Base-by-base conservation (phyloP, 106 monocot species). In the Narthecium ossifragum region DNA sequence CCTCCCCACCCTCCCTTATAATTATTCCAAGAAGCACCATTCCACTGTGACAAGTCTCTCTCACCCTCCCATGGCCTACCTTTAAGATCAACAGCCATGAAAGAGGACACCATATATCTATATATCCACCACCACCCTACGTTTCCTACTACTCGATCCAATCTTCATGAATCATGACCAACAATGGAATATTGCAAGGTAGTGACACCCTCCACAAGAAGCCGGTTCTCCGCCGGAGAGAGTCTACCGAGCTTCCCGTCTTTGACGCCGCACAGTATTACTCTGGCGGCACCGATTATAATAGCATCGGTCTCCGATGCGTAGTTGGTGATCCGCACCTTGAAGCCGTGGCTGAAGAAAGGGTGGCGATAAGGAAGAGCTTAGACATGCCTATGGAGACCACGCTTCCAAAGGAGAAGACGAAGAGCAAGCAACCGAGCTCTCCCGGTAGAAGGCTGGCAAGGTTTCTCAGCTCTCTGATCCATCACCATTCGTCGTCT, bases 391-490 rank as follows among this genome's bases (percentile, higher is more conserved):
- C 43, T 14, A 31, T 48, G 49, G 15, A 33, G 12, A 31, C 8
- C 8, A 31, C 21, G 30, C 17, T 10, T n/a, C 17, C 28, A 9
- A 37, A 54, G n/a, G 26, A 73, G 38, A 48, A 64, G 26, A 13
- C 15, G 41, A 73, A 55, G 28, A 1, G 21, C 10, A 48, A 59
- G 55, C 61, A 56, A 32, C 68, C 68, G 1, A 33, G 1, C 56
- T 62, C 68, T 8, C 75, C 68, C 5, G 62, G 68, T 36, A 62
- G 62, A 12, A 68, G 62, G 75, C 31, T 75, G 37, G 75, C 75
- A 26, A 41, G 48, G n/a, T 63, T 75, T 31, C 26, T 75, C 18
- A 69, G 6, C 63, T 68, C 75, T 38, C 33, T 75, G 5, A 57
- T 75, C 50, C 54, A 55, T 25, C 75, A 69, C 25, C 17, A 38